These are phyloP conservation scores for Tylopilus rubrobrunneus DNA, from an alignment of 768 basidiomycete species.

Conservation along the genomic window DNA sequence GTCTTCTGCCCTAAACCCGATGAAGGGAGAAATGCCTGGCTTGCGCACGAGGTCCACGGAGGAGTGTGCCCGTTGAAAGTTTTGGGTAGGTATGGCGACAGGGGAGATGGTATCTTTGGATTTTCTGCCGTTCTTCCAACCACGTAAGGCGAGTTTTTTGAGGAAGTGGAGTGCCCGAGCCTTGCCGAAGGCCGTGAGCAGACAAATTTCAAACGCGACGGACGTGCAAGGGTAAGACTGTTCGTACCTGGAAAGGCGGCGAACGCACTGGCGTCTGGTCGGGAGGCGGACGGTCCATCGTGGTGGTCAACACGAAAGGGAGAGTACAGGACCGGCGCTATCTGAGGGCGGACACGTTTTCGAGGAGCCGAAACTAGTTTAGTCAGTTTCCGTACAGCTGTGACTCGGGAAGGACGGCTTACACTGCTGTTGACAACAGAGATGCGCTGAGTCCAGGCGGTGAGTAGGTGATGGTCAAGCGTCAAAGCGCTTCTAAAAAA, in stretches of 20 bases:
- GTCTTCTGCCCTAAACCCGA: slow-evolving; percentile 22
- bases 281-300: slow-evolving; percentile 26
- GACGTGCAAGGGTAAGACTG: background rate
- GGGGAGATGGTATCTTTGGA: slow-evolving; percentile 26
- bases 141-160: slow-evolving; percentile 35
- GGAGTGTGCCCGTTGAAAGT: slow-evolving; percentile 29
- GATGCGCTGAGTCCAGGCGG: background rate
- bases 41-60: slow-evolving; percentile 32
- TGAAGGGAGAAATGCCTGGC: slow-evolving; percentile 21
- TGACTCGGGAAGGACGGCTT: background rate
- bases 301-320: slow-evolving; percentile 16
- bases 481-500: background rate
- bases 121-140: slow-evolving; percentile 30
- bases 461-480: background rate
- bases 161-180: slow-evolving; percentile 36
- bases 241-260: slow-evolving; percentile 28
- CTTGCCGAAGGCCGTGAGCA: slow-evolving; percentile 8
- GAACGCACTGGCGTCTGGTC: slow-evolving; percentile 23
- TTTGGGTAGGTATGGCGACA: slow-evolving; percentile 20
- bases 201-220: slow-evolving; percentile 15
- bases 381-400: slow-evolving; percentile 17
- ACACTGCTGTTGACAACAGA: background rate
- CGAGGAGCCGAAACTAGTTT: slow-evolving; percentile 20
- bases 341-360: slow-evolving; percentile 27
- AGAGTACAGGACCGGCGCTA: slow-evolving; percentile 13